Evolutionary conservation across 306 rosid genomes (phyloP).

Genomic region (Bauhinia variegata): DNA sequence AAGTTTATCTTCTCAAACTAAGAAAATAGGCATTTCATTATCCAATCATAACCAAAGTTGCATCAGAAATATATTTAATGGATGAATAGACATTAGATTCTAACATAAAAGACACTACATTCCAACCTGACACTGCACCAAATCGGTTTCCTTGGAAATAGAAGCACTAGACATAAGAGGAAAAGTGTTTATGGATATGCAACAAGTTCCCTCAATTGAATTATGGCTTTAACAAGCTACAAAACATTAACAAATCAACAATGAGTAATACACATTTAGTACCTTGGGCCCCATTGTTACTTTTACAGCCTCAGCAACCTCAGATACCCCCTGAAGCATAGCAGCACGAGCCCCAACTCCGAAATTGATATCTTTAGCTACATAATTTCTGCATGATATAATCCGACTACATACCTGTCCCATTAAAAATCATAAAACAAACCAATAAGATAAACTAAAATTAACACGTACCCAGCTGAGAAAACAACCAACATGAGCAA

Average conservation of each 20-base stretch:
- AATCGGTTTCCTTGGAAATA: too few species aligned
- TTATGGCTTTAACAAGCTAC: too few species aligned
- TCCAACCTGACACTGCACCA: not conserved
- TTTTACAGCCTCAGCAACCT: constrained; percentile 96
- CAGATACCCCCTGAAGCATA: constrained; percentile 82
- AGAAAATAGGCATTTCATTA: not conserved
- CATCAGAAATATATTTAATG: not conserved
- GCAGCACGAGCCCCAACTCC: constrained; percentile 93
- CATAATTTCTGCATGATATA: constrained; percentile 65
- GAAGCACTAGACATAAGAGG: too few species aligned
- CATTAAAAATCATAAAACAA: constrained; percentile 17
- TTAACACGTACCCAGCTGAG: constrained; percentile 8
- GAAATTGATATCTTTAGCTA: constrained; percentile 75
- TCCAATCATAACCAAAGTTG: not conserved
- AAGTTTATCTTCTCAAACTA: not conserved
- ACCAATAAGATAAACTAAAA: not conserved
- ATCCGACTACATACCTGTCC: constrained; percentile 53
- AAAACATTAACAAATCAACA: constrained; percentile 8
- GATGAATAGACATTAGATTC: not conserved
- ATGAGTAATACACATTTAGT: constrained; percentile 10
- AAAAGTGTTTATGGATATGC: not conserved
- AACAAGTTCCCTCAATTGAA: not conserved
- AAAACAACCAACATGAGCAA: not conserved
- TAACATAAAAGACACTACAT: not conserved
- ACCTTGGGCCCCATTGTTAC: constrained; percentile 99